A percentile compares a stretch with the other conserved stretches of the same genome.
Conservation (phyloP, 2,329 filamentous ascomycete species). For the Pseudogymnoascus sp. region DNA sequence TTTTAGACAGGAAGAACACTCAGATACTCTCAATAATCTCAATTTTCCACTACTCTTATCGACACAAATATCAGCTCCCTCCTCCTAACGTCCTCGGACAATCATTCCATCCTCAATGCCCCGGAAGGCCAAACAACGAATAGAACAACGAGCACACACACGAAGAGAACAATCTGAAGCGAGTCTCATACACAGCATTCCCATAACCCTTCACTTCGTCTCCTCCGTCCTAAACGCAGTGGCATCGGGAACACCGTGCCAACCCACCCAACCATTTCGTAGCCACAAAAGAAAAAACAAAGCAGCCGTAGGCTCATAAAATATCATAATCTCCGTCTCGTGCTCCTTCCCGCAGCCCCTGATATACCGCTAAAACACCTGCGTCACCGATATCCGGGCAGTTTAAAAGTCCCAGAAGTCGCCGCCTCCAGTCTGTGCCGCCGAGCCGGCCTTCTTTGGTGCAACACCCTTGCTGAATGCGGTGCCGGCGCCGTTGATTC, state of each 20-base stretch:
- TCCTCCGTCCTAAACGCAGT: not conserved
- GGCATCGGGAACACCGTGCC: conserved; percentile 5
- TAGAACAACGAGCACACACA: conserved; percentile 5
- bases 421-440: conserved; percentile 24
- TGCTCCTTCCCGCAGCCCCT: not conserved
- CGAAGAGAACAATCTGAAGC: conserved; percentile 8
- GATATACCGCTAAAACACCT: not conserved
- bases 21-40: not conserved
- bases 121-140: conserved; percentile 2
- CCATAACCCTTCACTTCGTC: conserved; percentile 6
- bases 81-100: not conserved
- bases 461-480: conserved; percentile 22
- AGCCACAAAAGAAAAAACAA: conserved; percentile 6
- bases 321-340: conserved; percentile 4
- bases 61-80: not conserved
- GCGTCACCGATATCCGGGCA: not conserved
- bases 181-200: conserved; percentile 5
- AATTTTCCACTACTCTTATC: conserved; percentile 6
- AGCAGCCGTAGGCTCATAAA: conserved; percentile 9
- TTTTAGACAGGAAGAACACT: not conserved
- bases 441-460: conserved; percentile 22
- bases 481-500: conserved; percentile 23
- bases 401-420: conserved; percentile 33
- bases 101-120: not conserved
- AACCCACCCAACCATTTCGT: conserved; percentile 6